A percentile compares a stretch with the other conserved stretches of the same genome.
Conservation (phyloP, 1,284 basidiomycete genomes). For the Pseudozyma thailandica region DNA sequence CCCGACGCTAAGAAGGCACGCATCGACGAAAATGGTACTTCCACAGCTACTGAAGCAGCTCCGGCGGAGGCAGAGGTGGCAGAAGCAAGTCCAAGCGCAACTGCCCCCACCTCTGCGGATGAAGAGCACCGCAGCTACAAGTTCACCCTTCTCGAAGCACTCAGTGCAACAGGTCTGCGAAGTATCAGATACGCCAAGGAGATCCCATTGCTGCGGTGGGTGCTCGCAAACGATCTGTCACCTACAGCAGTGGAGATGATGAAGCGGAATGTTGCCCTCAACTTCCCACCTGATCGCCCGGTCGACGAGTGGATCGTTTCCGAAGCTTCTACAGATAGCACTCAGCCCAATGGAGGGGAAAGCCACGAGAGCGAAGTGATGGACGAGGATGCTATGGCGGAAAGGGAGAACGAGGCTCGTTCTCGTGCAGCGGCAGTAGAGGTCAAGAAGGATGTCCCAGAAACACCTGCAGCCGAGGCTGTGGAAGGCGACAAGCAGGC, state of each 20-base stretch:
- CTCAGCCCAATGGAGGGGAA: background rate
- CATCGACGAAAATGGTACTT: conserved; percentile 11
- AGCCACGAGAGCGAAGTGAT: conserved; percentile 5
- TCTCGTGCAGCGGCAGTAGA: conserved; percentile 6
- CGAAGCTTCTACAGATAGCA: conserved; percentile 8
- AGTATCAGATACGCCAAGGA: conserved; percentile 98
- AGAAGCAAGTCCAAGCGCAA: conserved; percentile 1
- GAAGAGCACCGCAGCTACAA: conserved; percentile 73
- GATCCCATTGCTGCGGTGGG: conserved; percentile 87
- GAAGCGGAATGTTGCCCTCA: conserved; percentile 86
- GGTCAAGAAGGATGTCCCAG: background rate
- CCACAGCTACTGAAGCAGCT: conserved; percentile 1
- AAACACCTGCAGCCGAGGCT: background rate
- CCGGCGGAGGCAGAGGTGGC: background rate
- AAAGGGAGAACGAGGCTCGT: conserved; percentile 25
- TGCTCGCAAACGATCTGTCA: conserved; percentile 94
- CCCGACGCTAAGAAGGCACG: conserved; percentile 25
- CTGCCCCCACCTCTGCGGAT: conserved; percentile 2
- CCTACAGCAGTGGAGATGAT: conserved; percentile 86
- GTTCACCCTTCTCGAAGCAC: conserved; percentile 88
- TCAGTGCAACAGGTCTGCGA: conserved; percentile 93
- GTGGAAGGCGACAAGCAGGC: background rate
- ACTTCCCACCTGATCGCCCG: conserved; percentile 75
- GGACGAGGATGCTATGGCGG: conserved; percentile 39
- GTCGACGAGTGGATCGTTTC: conserved; percentile 52